Base-by-base conservation (phyloP, 2,329 filamentous ascomycete species). In the Scedosporium minutisporum region DNA sequence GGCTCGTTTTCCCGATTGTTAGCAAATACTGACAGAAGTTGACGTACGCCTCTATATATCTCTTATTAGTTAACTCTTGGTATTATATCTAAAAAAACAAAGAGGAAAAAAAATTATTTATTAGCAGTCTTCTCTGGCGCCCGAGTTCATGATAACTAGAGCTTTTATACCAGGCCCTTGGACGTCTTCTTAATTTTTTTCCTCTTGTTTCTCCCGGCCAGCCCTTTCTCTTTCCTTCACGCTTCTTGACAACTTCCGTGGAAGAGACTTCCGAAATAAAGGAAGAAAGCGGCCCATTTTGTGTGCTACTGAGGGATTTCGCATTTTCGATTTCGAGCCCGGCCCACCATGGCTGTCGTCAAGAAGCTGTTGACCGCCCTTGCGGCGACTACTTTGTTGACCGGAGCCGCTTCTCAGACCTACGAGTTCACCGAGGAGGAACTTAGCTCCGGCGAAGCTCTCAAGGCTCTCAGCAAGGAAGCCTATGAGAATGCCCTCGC, bases 401-500 rank as follows among this genome's bases (percentile, higher is more conserved):
- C 61, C 6, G 57, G 29, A 6, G 61, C 23, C 21, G 38, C 41
- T 38, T 53, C 41, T 18, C 42, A 27, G 44, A 23, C 41, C 53
- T 55, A 55, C 23, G 51, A 55, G 51, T 63, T 55, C 27, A 67
- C 66, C 10, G 66, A 67, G 58, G 65, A 65, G 6, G 62, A 70
- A 48, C 67, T 69, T 63, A 68, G 67, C 61, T 68, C 66, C 3
- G 68, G 68, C 38, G 64, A 68, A 55, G 68, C 66, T 10, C 64
- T 70, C 58, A 64, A 63, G 42, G 46, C 64, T 41, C 66, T 70
- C 25, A 63, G 65, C 58, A 66, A 68, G 63, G 65, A 67, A 16
- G 68, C 68, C 42, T 67, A 67, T 38, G 67, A 69, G 55, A 67
- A 44, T 12, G 68, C 68, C 55, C 68, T 69, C 65, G 67, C 65